A percentile compares a stretch with the other conserved stretches of the same genome.
phyloP scores from a whole-genome alignment of 257 asterid species.

The Solanum tacnaense region DNA sequence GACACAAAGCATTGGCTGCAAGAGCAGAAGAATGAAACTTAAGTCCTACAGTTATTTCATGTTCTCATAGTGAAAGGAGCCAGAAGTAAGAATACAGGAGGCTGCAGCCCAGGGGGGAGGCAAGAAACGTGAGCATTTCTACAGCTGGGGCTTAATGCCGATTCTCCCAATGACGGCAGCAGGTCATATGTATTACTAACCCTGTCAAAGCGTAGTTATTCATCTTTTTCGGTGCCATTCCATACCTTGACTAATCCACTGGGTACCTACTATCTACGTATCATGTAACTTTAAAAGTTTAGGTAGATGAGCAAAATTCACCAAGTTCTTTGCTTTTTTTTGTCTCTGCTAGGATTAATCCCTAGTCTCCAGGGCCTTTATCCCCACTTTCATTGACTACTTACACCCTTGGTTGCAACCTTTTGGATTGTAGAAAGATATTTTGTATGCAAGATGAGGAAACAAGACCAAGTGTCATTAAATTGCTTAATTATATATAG shows the following conservation, averaged over 20 bases:
- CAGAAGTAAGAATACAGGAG: background rate
- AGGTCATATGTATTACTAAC: background rate
- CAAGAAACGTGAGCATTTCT: background rate
- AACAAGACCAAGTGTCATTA: background rate
- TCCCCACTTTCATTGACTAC: background rate
- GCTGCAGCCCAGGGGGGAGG: background rate
- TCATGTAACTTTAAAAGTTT: background rate
- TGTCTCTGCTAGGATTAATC: background rate
- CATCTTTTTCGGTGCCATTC: background rate
- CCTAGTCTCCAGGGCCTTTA: background rate
- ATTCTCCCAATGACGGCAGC: background rate
- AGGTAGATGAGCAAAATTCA: background rate
- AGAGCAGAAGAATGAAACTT: slow-evolving; percentile 13
- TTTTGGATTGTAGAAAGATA: background rate
- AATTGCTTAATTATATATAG: background rate
- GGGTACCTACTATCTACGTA: background rate
- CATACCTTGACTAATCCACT: background rate
- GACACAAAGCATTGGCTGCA: slow-evolving; percentile 99
- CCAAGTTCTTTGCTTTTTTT: background rate
- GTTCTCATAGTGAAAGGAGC: background rate
- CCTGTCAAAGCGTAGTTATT: background rate
- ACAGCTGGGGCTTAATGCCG: background rate
- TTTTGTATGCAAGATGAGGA: background rate
- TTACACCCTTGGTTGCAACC: background rate
- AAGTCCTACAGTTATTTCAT: background rate